Conservation (phyloP, 140 eudicot species). For the Stevia rebaudiana region DNA sequence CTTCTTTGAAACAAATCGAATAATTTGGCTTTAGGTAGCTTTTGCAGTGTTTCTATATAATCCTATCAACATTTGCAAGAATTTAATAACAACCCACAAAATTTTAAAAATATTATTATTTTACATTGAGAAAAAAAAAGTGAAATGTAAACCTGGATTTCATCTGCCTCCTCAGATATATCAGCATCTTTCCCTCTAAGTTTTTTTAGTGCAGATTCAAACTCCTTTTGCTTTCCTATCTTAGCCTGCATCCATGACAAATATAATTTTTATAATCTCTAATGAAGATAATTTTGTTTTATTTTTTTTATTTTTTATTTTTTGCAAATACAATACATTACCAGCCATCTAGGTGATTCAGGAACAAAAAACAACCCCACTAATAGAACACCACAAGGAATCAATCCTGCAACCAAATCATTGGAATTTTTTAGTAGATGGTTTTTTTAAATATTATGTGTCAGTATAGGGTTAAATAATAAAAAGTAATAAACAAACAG, state of each 20-base stretch:
- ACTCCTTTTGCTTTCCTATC: constrained; percentile 61
- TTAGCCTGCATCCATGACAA: constrained; percentile 53
- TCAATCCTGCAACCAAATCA: constrained; percentile 47
- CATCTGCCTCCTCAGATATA: constrained; percentile 71
- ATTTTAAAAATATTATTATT: not conserved
- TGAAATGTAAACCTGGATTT: constrained; percentile 53
- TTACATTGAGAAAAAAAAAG: not conserved
- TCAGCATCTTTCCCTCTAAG: constrained; percentile 75
- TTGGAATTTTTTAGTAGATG: not conserved
- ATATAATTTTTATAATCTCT: constrained; percentile 1
- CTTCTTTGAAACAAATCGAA: constrained; percentile 69
- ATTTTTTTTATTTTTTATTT: too few relatives aligned
- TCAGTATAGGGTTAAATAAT: not conserved
- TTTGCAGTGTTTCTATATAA: constrained; percentile 54
- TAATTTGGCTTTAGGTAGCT: constrained; percentile 63
- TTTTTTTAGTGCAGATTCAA: constrained; percentile 64
- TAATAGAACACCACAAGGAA: constrained; percentile 70
- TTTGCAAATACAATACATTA: constrained; percentile 30
- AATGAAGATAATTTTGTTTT: too few relatives aligned
- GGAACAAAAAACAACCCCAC: constrained; percentile 71
- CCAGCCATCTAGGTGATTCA: constrained; percentile 96
- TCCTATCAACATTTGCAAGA: constrained; percentile 42
- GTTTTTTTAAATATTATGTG: not conserved
- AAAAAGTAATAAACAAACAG: constrained; percentile 1
- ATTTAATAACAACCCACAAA: not conserved